Evolutionary conservation across 352 stramenopile species (phyloP).

Genomic region (Phytopythium litorale): DNA sequence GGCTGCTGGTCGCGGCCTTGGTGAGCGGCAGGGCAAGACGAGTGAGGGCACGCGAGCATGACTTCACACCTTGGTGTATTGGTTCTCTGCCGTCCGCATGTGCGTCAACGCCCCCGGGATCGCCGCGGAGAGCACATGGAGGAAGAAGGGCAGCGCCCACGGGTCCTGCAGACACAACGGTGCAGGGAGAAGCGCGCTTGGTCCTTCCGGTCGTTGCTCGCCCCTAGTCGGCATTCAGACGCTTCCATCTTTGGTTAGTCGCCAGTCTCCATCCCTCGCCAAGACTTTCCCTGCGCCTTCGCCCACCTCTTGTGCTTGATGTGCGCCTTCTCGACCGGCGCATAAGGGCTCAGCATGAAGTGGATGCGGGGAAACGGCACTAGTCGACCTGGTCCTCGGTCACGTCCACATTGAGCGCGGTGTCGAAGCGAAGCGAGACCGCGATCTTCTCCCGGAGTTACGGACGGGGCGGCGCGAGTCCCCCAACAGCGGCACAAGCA

Average conservation of each 20-base stretch:
- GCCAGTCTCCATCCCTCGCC: too few relatives aligned
- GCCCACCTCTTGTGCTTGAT: slow-evolving; percentile 88
- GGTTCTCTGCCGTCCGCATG: background rate
- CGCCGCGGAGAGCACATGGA: background rate
- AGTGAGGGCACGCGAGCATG: background rate
- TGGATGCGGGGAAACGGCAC: slow-evolving; percentile 99
- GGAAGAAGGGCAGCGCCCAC: slow-evolving; percentile 22
- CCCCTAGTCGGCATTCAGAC: slow-evolving; percentile 12
- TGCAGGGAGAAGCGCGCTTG: slow-evolving; percentile 53
- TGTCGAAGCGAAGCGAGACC: slow-evolving; percentile 97
- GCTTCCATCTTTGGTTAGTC: too few relatives aligned
- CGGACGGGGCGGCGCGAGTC: background rate
- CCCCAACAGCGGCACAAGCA: background rate
- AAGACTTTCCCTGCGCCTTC: too few relatives aligned
- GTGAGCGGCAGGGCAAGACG: slow-evolving; percentile 15
- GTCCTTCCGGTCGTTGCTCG: slow-evolving; percentile 32
- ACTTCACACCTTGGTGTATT: background rate
- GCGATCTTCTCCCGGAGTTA: slow-evolving; percentile 86
- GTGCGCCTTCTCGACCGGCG: slow-evolving; percentile 97
- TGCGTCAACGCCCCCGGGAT: background rate
- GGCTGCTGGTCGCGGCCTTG: slow-evolving; percentile 31
- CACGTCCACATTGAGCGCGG: slow-evolving; percentile 98
- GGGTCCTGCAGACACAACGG: slow-evolving; percentile 61
- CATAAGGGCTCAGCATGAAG: slow-evolving; percentile 99
- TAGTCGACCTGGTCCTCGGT: slow-evolving; percentile 99